Evolutionary conservation across 2,329 filamentous ascomycete genomes (phyloP), one percentile per base, ranked within the genome.

Genomic region (Bipolaris victoriae): DNA sequence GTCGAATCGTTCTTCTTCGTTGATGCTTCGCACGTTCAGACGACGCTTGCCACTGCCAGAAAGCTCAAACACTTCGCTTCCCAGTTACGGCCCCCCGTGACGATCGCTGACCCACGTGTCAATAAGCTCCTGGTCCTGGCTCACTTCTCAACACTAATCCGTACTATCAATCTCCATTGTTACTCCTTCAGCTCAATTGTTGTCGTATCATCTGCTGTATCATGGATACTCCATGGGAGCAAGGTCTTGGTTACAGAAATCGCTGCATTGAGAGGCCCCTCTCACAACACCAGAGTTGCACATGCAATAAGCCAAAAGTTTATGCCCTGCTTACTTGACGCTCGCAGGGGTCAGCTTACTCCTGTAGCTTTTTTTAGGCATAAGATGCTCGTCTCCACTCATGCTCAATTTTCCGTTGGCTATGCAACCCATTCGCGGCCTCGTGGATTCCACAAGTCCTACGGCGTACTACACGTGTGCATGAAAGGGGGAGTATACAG

Each of bases 21-120:
- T 1, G 36, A 18, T 29, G 9, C 52, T 11, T 24, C 20, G 33
- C 29, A 37, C 52, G n/a, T 43, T 9, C n/a, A 43, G 20, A 9
- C 31, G 15, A n/a, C 45, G 18, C 11, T 41, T 15, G 26, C 29
- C 7, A 29, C 44, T 37, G 16, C 39, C 45, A 39, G 37, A 24
- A 26, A 26, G 31, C 54, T 29, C 55, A 49, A 22, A 13, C 46
- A 29, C 15, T 22, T 7, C 47, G 40, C 20, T 7, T 18, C 40
- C 20, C 13, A 40, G 20, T 13, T 22, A 24, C 40, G 20, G 15
- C 55, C 46, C 51, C 44, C 33, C 43, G 20, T 16, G 36, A 35
- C 54, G 26, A 46, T 49, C 52, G 29, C 37, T 39, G 60, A 57
- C 57, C 45, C 60, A 57, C 52, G 45, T 46, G 35, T 57, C 52